phyloP scores from a whole-genome alignment of 2,329 filamentous ascomycete genomes.

The Amylocarpus encephaloides region DNA sequence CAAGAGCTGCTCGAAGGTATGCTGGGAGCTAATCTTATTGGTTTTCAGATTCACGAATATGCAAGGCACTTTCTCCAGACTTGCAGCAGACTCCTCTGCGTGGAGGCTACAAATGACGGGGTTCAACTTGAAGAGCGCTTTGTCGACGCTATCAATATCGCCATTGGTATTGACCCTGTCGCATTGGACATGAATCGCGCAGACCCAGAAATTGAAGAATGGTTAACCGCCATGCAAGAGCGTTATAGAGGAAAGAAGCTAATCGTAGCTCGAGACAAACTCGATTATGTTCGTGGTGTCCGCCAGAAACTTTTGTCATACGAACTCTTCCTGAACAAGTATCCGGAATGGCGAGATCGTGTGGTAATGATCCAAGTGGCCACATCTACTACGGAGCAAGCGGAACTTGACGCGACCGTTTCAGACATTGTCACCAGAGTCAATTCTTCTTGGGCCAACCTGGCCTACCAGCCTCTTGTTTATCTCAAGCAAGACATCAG shows the following conservation, averaged over 20 bases:
- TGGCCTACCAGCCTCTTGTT: constrained; percentile 86
- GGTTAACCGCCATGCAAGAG: constrained; percentile 74
- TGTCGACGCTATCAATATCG: constrained; percentile 76
- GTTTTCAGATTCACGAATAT: constrained; percentile 92
- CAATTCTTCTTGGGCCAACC: constrained; percentile 83
- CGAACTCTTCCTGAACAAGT: constrained; percentile 89
- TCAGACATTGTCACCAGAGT: constrained; percentile 93
- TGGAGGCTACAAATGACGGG: constrained; percentile 82
- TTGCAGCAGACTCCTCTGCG: constrained; percentile 83
- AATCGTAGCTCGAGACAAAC: constrained; percentile 89
- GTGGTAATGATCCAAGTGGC: constrained; percentile 92
- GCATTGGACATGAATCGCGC: constrained; percentile 66
- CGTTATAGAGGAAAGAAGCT: constrained; percentile 83
- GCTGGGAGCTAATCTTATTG: constrained; percentile 84
- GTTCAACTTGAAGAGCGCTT: constrained; percentile 90
- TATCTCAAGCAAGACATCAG: constrained; percentile 94
- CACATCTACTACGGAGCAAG: constrained; percentile 81
- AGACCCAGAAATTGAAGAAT: constrained; percentile 66
- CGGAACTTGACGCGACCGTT: constrained; percentile 79
- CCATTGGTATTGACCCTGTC: constrained; percentile 86
- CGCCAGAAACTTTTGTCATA: constrained; percentile 85
- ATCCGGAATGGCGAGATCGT: constrained; percentile 82
- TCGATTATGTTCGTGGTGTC: constrained; percentile 87
- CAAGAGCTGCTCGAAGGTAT: constrained; percentile 87
- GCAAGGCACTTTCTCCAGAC: constrained; percentile 92